Evolutionary conservation across 768 basidiomycete genomes (phyloP).

Genomic region (Serendipita vermifera): DNA sequence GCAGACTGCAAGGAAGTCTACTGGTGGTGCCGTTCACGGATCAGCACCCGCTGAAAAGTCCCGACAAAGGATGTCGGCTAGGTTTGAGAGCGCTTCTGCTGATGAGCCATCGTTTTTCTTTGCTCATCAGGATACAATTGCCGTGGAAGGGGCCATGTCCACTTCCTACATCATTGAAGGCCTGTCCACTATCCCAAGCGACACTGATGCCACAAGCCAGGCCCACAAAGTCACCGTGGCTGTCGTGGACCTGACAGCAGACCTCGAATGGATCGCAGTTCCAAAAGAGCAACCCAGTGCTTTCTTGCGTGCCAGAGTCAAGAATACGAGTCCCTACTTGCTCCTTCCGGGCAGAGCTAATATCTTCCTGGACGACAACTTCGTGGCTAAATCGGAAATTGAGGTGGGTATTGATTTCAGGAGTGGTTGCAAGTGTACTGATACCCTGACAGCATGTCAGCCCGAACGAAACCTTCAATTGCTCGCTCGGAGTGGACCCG

Average conservation of each 20-base stretch:
- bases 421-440: too few relatives aligned
- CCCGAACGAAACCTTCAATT: slow-evolving; percentile 39
- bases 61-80: too few relatives aligned
- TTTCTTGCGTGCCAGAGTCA: slow-evolving; percentile 39
- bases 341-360: slow-evolving; percentile 41
- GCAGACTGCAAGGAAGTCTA: too few relatives aligned
- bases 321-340: slow-evolving; percentile 45
- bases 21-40: too few relatives aligned
- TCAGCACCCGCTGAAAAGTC: too few relatives aligned
- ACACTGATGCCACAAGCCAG: slow-evolving; percentile 26
- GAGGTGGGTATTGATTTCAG: slow-evolving; percentile 12
- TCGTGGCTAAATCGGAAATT: slow-evolving; percentile 42
- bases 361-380: slow-evolving; percentile 45
- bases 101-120: too few relatives aligned
- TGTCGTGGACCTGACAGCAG: slow-evolving; percentile 29
- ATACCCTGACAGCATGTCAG: slow-evolving; percentile 38
- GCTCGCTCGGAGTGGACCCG: slow-evolving; percentile 36
- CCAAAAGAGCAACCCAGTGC: slow-evolving; percentile 38
- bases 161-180: slow-evolving; percentile 42
- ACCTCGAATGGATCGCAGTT: slow-evolving; percentile 34
- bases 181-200: slow-evolving; percentile 38
- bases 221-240: slow-evolving; percentile 45
- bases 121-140: slow-evolving; percentile 32
- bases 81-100: too few relatives aligned
- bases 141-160: slow-evolving; percentile 40